Base-by-base conservation (phyloP, 768 basidiomycete genomes). In the Infundibulicybe gibba region DNA sequence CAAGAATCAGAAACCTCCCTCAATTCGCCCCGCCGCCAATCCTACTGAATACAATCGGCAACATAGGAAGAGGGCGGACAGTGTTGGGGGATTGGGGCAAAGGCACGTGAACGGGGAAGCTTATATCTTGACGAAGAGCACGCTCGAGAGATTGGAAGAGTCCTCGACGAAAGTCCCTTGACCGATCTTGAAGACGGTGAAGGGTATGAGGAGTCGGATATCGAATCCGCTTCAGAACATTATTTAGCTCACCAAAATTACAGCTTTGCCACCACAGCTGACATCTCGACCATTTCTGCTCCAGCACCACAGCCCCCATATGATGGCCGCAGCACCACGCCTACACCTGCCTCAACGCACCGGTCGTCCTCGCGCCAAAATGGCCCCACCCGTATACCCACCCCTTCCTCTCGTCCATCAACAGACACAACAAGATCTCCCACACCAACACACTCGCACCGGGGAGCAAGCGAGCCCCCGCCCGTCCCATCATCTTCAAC, bases 111-210 rank as follows among this genome's bases (percentile, higher is more conserved):
- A 5, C 70, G 81, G 49, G 83, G 74, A 39, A 89, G 88, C 54
- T 64, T 90, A 44, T 80, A 80, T 53, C 68, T 91, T 44, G 87
- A 90, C 50, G 77, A 88, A 39, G 77, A 80, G 20, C 66, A 64
- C 21, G 69, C 68, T 20, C 60, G 61, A 19, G 68, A 68, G 37
- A 64, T 68, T 15, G 77, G 68, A 11, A 75, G 75, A 56, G 87
- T 92, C 32, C 58, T 90, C 49, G 88, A 93, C 58, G 90, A 92
- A 61, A 68, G 64, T 47, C 89, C 89, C 8, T 69, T 79, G 41
- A 90, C 87, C 8, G 90, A 91, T 64, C 60, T 89, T 16, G 88
- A 90, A 20, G 85, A 80, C 17, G 61, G 54, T 41, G 58, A 64
- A 65, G 45, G 44, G 9, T 3, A 25, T 8, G 25, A 8, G 25